A percentile compares a stretch with the other conserved stretches of the same genome.
Evolutionary conservation across 345 rosid genomes (phyloP).

Genomic region (Linum lewisii): DNA sequence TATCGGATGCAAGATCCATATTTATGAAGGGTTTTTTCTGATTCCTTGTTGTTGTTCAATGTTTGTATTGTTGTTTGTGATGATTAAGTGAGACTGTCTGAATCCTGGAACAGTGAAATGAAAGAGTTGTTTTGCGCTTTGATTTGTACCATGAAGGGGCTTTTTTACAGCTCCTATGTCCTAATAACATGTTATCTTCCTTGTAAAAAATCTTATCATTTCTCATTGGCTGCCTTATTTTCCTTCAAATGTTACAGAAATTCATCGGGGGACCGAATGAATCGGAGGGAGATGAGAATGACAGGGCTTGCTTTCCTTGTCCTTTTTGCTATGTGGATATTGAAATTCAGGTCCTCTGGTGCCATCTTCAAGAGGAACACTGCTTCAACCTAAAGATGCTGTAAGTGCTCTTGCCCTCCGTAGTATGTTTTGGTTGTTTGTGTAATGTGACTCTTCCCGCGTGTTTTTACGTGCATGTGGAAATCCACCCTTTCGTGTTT

Average conservation of each 20-base stretch:
- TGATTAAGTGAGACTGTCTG: neutral
- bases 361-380: slow-evolving; percentile 51
- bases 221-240: slow-evolving; percentile 1
- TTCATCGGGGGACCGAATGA: slow-evolving; percentile 19
- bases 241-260: slow-evolving; percentile 16
- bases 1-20: no score
- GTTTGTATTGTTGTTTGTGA: neutral
- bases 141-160: neutral
- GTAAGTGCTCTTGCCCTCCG: slow-evolving; percentile 25
- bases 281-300: slow-evolving; percentile 40
- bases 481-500: no score
- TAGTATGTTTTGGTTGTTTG: neutral
- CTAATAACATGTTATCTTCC: neutral
- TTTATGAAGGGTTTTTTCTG: no score
- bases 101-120: neutral
- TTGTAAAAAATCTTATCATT: neutral
- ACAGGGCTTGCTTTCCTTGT: slow-evolving; percentile 34
- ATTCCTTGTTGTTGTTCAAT: slow-evolving; percentile 1
- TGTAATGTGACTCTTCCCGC: neutral
- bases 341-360: slow-evolving; percentile 34
- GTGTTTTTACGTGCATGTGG: neutral
- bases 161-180: no score
- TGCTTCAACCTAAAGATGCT: slow-evolving; percentile 51
- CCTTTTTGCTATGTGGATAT: slow-evolving; percentile 53
- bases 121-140: no score